Conservation (phyloP, 768 basidiomycete species). For the Leccinum variicolor region DNA sequence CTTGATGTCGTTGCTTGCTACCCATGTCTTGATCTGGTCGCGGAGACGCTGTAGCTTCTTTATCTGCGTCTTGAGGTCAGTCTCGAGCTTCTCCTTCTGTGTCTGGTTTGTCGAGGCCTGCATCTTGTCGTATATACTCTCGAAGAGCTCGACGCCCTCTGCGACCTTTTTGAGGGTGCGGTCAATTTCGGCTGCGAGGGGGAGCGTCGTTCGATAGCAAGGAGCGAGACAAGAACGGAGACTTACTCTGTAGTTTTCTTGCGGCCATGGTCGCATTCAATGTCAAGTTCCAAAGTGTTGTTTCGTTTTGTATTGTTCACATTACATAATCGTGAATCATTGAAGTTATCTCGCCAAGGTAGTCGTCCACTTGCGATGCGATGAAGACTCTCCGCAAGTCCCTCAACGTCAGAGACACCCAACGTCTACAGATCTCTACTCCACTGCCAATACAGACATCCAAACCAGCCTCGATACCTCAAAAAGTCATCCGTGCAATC, state of each 20-base stretch:
- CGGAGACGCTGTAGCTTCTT: slow-evolving; percentile 86
- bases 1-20: slow-evolving; percentile 97
- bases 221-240: neutral
- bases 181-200: slow-evolving; percentile 88
- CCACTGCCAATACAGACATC: slow-evolving; percentile 54
- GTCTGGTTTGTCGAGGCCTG: slow-evolving; percentile 93
- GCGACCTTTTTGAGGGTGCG: slow-evolving; percentile 95
- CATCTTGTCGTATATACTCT: slow-evolving; percentile 98
- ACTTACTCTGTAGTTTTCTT: slow-evolving; percentile 82
- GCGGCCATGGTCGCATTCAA: slow-evolving; percentile 64
- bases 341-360: neutral
- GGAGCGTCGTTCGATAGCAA: neutral
- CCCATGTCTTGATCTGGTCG: slow-evolving; percentile 94
- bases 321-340: slow-evolving; percentile 25
- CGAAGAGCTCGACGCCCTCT: slow-evolving; percentile 93
- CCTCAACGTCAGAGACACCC: slow-evolving; percentile 54
- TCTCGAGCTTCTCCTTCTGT: slow-evolving; percentile 98
- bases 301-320: neutral
- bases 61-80: slow-evolving; percentile 95
- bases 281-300: neutral
- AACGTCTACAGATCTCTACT: slow-evolving; percentile 64
- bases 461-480: slow-evolving; percentile 43
- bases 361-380: slow-evolving; percentile 12
- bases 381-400: slow-evolving; percentile 89
- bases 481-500: slow-evolving; percentile 92